Percentiles rank a stretch among this genome's conserved stretches.
These are phyloP conservation scores for Setaria italica DNA, from an alignment of 202 grass and related monocot genomes.

Conservation along the genomic window DNA sequence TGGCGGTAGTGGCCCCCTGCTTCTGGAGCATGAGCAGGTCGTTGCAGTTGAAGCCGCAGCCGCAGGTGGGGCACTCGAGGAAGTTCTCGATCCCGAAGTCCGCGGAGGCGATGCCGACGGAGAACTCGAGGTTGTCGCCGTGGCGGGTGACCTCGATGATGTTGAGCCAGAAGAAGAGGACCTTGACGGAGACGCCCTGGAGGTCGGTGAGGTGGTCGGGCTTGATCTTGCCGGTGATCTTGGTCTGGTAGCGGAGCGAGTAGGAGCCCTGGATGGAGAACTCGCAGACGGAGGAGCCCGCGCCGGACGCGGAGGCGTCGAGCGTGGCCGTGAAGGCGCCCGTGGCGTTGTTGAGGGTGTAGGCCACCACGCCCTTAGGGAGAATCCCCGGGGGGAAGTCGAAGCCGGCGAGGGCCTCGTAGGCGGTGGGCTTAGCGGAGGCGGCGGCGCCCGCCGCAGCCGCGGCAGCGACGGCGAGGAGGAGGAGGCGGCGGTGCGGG, in stretches of 20 bases:
- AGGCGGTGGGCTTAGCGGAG: slow-evolving; percentile 49
- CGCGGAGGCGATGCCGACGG: slow-evolving; percentile 86
- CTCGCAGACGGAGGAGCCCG: slow-evolving; percentile 51
- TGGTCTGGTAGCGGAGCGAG: slow-evolving; percentile 79
- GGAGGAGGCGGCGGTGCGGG: slow-evolving; percentile 24
- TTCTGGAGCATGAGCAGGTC: neutral
- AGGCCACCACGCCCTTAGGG: slow-evolving; percentile 66
- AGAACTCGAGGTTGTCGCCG: slow-evolving; percentile 78
- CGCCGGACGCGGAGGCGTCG: slow-evolving; percentile 46
- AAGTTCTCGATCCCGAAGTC: slow-evolving; percentile 86
- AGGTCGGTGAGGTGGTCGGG: slow-evolving; percentile 58
- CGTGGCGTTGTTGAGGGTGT: slow-evolving; percentile 71
- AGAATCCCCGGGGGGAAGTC: slow-evolving; percentile 89
- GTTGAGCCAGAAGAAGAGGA: slow-evolving; percentile 91
- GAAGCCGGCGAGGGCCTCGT: slow-evolving; percentile 67
- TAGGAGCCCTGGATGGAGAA: slow-evolving; percentile 89
- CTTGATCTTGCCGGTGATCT: slow-evolving; percentile 69
- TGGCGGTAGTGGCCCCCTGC: neutral
- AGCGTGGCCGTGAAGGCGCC: slow-evolving; percentile 84
- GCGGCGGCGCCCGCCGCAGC: neutral
- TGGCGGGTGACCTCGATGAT: slow-evolving; percentile 77
- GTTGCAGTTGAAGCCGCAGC: slow-evolving; percentile 86
- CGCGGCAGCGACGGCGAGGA: neutral
- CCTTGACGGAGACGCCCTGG: slow-evolving; percentile 79
- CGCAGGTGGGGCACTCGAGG: slow-evolving; percentile 77